phyloP scores from a whole-genome alignment of 306 rosid species.

The Castanea mollissima region DNA sequence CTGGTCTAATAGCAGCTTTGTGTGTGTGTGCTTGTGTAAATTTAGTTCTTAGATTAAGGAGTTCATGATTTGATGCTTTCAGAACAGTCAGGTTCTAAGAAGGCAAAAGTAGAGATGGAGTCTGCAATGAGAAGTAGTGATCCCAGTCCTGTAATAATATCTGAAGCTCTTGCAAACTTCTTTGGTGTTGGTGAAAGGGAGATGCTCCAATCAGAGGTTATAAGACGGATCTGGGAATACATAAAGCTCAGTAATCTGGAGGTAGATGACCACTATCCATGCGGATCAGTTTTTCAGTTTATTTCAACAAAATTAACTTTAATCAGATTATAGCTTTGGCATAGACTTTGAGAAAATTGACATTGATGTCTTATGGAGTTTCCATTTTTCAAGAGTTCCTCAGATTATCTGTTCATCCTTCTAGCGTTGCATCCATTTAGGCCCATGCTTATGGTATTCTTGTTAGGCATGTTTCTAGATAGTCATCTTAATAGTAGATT shows the following conservation, averaged over 20 bases:
- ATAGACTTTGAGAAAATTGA: not conserved
- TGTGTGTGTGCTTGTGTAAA: not conserved
- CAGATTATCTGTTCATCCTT: not conserved
- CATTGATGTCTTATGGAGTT: not conserved
- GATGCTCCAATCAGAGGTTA: slow-evolving; percentile 81
- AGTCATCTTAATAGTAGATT: not conserved
- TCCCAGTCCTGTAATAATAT: slow-evolving; percentile 55
- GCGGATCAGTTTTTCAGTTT: not conserved
- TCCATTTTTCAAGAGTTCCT: not conserved
- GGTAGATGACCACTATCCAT: slow-evolving; percentile 30
- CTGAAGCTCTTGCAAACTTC: slow-evolving; percentile 80
- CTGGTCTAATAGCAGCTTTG: slow-evolving; percentile 7
- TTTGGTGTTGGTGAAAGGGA: slow-evolving; percentile 67
- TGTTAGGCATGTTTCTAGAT: not conserved
- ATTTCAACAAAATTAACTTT: not conserved
- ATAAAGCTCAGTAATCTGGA: slow-evolving; percentile 69
- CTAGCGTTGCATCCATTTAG: not conserved
- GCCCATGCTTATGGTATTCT: not conserved
- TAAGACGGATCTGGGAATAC: slow-evolving; percentile 79
- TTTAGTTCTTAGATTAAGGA: slow-evolving; percentile 22
- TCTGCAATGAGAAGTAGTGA: slow-evolving; percentile 44
- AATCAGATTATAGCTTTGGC: too few relatives aligned
- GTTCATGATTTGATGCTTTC: slow-evolving; percentile 41
- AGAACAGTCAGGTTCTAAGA: slow-evolving; percentile 67
- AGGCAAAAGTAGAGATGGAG: slow-evolving; percentile 51